Evolutionary conservation across 805 yeast species (phyloP), one percentile per base, ranked within the genome.

Genomic region (Metschnikowia colocasiae): DNA sequence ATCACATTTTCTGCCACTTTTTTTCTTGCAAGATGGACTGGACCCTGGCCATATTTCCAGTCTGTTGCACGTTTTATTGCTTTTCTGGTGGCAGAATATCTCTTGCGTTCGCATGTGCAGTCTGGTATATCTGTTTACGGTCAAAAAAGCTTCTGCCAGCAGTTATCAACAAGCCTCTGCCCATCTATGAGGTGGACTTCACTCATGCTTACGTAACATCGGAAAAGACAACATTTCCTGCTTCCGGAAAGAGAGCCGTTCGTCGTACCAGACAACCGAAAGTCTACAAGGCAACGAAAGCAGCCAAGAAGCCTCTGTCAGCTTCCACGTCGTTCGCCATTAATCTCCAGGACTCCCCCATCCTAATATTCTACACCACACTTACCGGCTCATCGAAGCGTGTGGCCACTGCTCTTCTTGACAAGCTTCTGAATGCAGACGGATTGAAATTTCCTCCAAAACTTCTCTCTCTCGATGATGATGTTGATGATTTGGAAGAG

Each of bases 351-450:
- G 77, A 77, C 25, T 77, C 89, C 0, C 82, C 82, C 46, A 69
- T 85, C 32, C 74, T 78, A 49, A 78, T 90, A 3, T 87, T 90
- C 57, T 90, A 86, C 65, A 84, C 97, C 7, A 85, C 96, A 0
- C 69, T 90, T 49, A 91, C 96, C 3, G 97, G 97, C 9, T 72
- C 95, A 0, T 79, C 95, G 0, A 82, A 83, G 56, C 72, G 86
- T 53, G 77, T 82, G 25, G 96, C 96, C 1, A 69, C 69, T 15
- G 60, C 64, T 13, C 66, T 89, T 15, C 58, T 64, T 27, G 71
- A 72, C 1, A 65, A 64, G 29, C 61, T 83, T 10, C 44, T 50
- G 2, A 56, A 49, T n/a, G 47, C 68, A 26, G 51, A 48, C 3
- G 58, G 53, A 1, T 55, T 67, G 40, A 48, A 50, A 18, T 59